Evolutionary conservation across 306 rosid genomes (phyloP).

Genomic region (Delonix regia): DNA sequence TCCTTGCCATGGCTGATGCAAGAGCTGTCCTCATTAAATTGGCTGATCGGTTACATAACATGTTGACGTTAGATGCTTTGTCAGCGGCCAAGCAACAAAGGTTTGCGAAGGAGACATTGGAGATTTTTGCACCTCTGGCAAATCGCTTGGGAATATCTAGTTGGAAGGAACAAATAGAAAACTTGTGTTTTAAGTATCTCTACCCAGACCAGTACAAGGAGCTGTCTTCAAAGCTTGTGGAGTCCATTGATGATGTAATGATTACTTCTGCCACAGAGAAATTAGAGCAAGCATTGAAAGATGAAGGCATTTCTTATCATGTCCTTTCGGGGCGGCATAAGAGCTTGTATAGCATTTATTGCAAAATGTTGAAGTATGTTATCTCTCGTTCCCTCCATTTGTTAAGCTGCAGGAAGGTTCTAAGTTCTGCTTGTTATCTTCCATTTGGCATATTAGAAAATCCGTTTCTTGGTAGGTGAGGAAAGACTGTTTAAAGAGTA

Average conservation of each 20-base stretch:
- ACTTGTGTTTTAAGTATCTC: constrained; percentile 87
- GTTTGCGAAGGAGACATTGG: constrained; percentile 97
- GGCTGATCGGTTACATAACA: constrained; percentile 95
- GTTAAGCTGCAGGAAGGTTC: neutral
- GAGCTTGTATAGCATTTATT: constrained; percentile 84
- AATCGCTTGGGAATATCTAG: constrained; percentile 88
- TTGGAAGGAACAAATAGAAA: constrained; percentile 94
- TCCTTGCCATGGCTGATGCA: constrained; percentile 98
- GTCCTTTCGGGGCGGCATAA: constrained; percentile 86
- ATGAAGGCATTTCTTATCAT: constrained; percentile 75
- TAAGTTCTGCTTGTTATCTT: neutral
- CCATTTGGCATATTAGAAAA: neutral
- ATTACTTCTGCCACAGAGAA: constrained; percentile 67
- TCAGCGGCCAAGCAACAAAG: constrained; percentile 75
- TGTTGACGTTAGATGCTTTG: constrained; percentile 87
- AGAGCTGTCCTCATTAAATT: constrained; percentile 93
- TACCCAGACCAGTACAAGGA: constrained; percentile 70
- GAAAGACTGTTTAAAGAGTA: neutral
- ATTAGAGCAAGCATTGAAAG: constrained; percentile 70
- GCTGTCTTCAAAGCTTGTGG: constrained; percentile 76
- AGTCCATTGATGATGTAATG: constrained; percentile 79
- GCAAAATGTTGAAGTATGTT: constrained; percentile 88
- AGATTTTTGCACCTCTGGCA: constrained; percentile 95
- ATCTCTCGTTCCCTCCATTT: constrained; percentile 24
- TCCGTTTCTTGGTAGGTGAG: neutral